Evolutionary conservation across 768 basidiomycete genomes (phyloP).

Genomic region (Jaapia argillacea): DNA sequence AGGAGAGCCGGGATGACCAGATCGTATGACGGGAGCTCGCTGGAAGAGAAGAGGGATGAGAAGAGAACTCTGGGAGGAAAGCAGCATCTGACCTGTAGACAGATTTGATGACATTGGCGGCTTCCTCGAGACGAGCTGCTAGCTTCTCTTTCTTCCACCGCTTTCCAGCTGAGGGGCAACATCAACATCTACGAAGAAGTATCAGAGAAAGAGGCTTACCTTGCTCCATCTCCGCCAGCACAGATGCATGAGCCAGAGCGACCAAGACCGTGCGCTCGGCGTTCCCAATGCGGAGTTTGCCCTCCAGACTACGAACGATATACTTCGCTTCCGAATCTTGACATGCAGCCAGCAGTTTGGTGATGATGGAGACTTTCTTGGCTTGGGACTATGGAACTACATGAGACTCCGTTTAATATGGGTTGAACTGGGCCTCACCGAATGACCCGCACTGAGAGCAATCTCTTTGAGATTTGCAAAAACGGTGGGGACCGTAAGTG

Average conservation of each 20-base stretch:
- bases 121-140: conserved; percentile 63
- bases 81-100: conserved; percentile 71
- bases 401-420: conserved; percentile 3
- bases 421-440: conserved; percentile 35
- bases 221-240: conserved; percentile 68
- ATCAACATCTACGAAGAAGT: conserved; percentile 2
- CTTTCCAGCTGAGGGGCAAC: conserved; percentile 47
- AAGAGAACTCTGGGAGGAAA: conserved; percentile 1
- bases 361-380: conserved; percentile 93
- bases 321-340: conserved; percentile 92
- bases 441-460: conserved; percentile 74
- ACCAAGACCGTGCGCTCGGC: conserved; percentile 95
- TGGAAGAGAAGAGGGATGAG: conserved; percentile 19
- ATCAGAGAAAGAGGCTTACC: conserved; percentile 23
- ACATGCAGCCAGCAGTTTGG: conserved; percentile 87
- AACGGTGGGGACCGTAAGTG: conserved; percentile 79
- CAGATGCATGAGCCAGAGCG: conserved; percentile 85
- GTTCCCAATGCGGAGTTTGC: conserved; percentile 94
- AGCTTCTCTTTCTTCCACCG: conserved; percentile 70
- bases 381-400: conserved; percentile 62
- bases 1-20: conserved; percentile 85
- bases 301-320: conserved; percentile 90
- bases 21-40: conserved; percentile 91
- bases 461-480: conserved; percentile 90
- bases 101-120: conserved; percentile 66